Base-by-base conservation (phyloP, 1,139 yeast species). In the Geotrichum macrosporum region DNA sequence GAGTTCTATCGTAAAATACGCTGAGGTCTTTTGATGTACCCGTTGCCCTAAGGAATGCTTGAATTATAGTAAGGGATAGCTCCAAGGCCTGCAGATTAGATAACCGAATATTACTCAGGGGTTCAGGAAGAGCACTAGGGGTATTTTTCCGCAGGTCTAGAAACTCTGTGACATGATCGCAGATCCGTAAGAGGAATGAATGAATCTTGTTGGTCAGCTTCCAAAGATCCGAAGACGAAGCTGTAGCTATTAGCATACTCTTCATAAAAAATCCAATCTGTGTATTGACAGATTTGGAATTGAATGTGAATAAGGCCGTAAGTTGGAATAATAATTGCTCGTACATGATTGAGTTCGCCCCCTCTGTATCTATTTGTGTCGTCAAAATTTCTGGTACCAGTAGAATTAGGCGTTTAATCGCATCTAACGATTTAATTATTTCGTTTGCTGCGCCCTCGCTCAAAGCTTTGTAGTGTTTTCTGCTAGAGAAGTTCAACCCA, bases 231-330 rank as follows among this genome's bases (percentile, higher is more conserved):
- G 48, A 21, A 5, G 41, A 29, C 3, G 49, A 41, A n/a, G 41
- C 8, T 4, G 37, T 35, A 2, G 37, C 40, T 20, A 45, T 35
- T 4, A 45, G 29, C 21, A 46, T 12, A 41, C 34, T 40, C 19
- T 41, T 41, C 20, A 46, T 36, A 16, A 46, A 36, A 26, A 46
- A 30, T 3, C 49, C 49, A 2, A 46, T 24, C 16, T 40, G 49
- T 5, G 49, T 46, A 10, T 46, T 46, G 26, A 46, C 30, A 1
- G 45, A 22, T 22, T 35, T 40, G 13, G 46, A 46, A 19, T 22
- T 22, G 27, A 41, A 32, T 6, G 38, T 9, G 26, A 33, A 46
- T 15, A 46, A 27, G 4, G 27, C 30, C n/a, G 41, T 12, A 16
- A 41, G 18, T 22, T 26, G 24, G 12, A 26, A 20, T 3, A 46